Evolutionary conservation across 495 filamentous ascomycete species (phyloP).

Genomic region (Xylaria flabelliformis): DNA sequence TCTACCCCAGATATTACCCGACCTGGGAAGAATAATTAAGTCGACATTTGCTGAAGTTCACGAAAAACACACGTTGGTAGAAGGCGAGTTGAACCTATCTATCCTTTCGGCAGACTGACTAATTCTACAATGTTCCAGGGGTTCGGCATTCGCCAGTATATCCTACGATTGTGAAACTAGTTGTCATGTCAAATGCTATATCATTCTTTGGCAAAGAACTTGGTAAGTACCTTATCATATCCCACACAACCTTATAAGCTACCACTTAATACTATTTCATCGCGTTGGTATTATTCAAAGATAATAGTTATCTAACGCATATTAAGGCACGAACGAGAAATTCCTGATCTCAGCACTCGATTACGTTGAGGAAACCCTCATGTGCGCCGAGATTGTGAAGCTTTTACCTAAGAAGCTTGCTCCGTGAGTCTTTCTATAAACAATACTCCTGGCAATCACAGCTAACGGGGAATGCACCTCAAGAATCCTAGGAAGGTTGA

Average conservation of each 20-base stretch:
- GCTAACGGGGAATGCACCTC: neutral
- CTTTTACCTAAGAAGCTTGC: constrained; percentile 22
- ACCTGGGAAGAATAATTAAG: constrained; percentile 11
- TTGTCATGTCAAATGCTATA: constrained; percentile 27
- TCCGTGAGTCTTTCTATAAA: constrained; percentile 14
- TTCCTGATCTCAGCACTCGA: constrained; percentile 30
- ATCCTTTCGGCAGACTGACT: no score
- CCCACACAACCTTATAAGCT: neutral
- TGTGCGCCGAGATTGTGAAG: constrained; percentile 31
- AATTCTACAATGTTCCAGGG: neutral
- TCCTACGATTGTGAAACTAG: constrained; percentile 17
- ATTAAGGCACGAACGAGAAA: constrained; percentile 9
- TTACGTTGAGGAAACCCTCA: constrained; percentile 32
- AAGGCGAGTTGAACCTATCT: constrained; percentile 17
- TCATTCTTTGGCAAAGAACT: constrained; percentile 31
- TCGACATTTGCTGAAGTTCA: constrained; percentile 13
- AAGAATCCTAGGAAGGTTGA: neutral
- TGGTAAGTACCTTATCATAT: constrained; percentile 12
- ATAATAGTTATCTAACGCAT: no score
- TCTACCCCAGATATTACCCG: constrained; percentile 31
- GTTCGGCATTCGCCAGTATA: constrained; percentile 10
- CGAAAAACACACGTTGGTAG: neutral
- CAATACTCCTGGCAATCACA: neutral
- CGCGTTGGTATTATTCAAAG: no score
- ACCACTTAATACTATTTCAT: no score